A percentile compares a stretch with the other conserved stretches of the same genome.
Evolutionary conservation across 495 filamentous ascomycete genomes (phyloP).

Genomic region (Penicillium ochrochloron): DNA sequence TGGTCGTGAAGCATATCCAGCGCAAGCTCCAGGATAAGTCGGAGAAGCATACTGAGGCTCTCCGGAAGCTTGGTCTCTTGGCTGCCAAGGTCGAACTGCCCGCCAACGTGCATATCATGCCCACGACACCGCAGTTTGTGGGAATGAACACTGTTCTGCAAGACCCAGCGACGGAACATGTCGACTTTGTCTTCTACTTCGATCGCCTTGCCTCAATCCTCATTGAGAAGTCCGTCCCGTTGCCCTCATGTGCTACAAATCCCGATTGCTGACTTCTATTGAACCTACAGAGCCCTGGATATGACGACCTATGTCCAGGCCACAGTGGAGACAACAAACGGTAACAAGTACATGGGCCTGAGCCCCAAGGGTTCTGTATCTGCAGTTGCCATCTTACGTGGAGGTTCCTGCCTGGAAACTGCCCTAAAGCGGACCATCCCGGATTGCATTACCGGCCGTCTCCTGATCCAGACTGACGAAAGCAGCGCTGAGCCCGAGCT

Average conservation of each 20-base stretch:
- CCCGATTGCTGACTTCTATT: slow-evolving; percentile 11
- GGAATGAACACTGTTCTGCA: slow-evolving; percentile 93
- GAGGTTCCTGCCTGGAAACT: slow-evolving; percentile 83
- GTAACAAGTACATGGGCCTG: slow-evolving; percentile 69
- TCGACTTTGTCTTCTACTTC: slow-evolving; percentile 97
- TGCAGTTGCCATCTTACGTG: slow-evolving; percentile 86
- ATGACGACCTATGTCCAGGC: slow-evolving; percentile 64
- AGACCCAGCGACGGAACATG: slow-evolving; percentile 74
- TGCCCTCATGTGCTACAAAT: background rate
- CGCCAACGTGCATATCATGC: slow-evolving; percentile 69
- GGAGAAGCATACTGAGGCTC: slow-evolving; percentile 72
- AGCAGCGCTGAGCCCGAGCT: slow-evolving; percentile 87
- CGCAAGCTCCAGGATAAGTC: slow-evolving; percentile 86
- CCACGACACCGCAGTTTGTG: slow-evolving; percentile 74
- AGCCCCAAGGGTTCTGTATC: slow-evolving; percentile 69
- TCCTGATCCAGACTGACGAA: slow-evolving; percentile 88
- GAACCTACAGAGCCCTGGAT: slow-evolving; percentile 65
- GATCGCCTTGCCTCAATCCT: slow-evolving; percentile 83
- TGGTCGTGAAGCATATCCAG: slow-evolving; percentile 90
- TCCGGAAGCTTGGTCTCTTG: slow-evolving; percentile 70
- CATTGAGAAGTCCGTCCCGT: slow-evolving; percentile 67
- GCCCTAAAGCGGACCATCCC: slow-evolving; percentile 87
- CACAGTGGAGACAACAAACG: slow-evolving; percentile 70
- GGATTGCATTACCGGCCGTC: slow-evolving; percentile 84
- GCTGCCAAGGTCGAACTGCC: slow-evolving; percentile 74